These are phyloP conservation scores for Phytopythium chamaehyphon DNA, from an alignment of 352 stramenopile genomes.

Conservation along the genomic window DNA sequence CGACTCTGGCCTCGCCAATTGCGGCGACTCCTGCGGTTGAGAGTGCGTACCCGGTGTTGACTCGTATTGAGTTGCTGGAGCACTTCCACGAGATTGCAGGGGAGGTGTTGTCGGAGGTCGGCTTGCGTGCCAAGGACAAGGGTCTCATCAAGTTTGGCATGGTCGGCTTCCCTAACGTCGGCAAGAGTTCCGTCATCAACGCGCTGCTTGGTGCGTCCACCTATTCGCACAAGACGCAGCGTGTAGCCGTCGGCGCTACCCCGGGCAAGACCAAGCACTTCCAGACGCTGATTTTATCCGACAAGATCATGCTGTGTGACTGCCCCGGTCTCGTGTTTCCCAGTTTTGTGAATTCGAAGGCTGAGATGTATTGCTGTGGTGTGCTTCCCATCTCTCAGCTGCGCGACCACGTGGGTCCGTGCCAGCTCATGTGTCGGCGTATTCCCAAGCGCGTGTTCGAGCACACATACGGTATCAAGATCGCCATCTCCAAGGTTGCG, in stretches of 20 bases:
- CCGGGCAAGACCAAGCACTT: conserved; percentile 99
- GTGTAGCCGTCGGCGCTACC: conserved; percentile 96
- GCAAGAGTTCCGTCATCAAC: conserved; percentile 99
- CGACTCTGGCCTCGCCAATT: not conserved
- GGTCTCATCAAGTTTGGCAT: conserved; percentile 94
- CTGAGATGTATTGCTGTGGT: conserved; percentile 98
- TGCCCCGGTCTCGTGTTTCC: conserved; percentile 99
- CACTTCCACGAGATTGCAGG: conserved; percentile 58
- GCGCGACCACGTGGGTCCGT: conserved; percentile 93
- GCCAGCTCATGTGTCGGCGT: conserved; percentile 92
- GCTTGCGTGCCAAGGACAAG: conserved; percentile 76
- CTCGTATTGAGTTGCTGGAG: conserved; percentile 70
- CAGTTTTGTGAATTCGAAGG: conserved; percentile 97
- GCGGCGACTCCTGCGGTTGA: conserved; percentile 3
- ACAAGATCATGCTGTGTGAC: conserved; percentile 99
- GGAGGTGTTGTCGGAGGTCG: conserved; percentile 51
- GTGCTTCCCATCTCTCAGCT: conserved; percentile 99
- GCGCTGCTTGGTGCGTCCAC: conserved; percentile 96
- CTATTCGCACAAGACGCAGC: conserved; percentile 92
- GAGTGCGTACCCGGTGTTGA: conserved; percentile 53
- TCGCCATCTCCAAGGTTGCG: conserved; percentile 60
- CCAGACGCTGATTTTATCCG: conserved; percentile 96
- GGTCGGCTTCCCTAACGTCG: conserved; percentile 99
- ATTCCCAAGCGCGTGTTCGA: conserved; percentile 96
- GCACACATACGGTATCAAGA: conserved; percentile 95